Evolutionary conservation across 2,329 filamentous ascomycete genomes (phyloP), one percentile per base, ranked within the genome.

Genomic region (Thelonectria blattea): DNA sequence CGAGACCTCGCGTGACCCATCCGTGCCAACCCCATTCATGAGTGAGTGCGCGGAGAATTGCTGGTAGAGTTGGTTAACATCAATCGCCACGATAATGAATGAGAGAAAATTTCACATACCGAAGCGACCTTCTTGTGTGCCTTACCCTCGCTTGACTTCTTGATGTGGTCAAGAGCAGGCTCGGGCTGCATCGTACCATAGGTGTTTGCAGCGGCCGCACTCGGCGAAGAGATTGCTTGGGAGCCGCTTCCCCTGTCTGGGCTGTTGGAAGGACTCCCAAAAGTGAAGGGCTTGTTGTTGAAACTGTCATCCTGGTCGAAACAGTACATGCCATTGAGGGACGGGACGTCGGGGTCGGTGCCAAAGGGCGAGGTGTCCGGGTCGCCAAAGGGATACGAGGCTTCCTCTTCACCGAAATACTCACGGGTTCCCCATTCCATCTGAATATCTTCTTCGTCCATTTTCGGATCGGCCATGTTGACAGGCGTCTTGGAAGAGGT

Each of bases 221-320:
- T 71, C n/a, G 76, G 76, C 7, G 80, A 83, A 9, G 78, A 75
- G 56, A 77, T 71, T 10, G 63, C 53, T 37, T 63, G 71, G 14
- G 59, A 62, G 11, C 58, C 64, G 34, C 63, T 68, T 14, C 68
- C 49, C 9, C 75, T 76, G 57, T 79, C 81, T 6, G 86, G 85
- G 61, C 85, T 89, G 65, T 81, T 86, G 2, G 84, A 82, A 9
- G 82, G 82, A 66, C 84, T 85, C 15, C 83, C 81, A 68, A 88
- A 88, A 64, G 86, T 83, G 65, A 87, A 85, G 49, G 79, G 75
- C 47, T 77, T 75, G 53, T 81, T 77, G 77, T 83, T 80, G 52
- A 78, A 78, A 65, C 77, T 77, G 60, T 82, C 80, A 57, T 74
- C 73, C 17, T 73, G 65, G n/a, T 74, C 69, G 56, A 76, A 75